phyloP scores from a whole-genome alignment of 495 filamentous ascomycete genomes.

The Penicillium nucicola region DNA sequence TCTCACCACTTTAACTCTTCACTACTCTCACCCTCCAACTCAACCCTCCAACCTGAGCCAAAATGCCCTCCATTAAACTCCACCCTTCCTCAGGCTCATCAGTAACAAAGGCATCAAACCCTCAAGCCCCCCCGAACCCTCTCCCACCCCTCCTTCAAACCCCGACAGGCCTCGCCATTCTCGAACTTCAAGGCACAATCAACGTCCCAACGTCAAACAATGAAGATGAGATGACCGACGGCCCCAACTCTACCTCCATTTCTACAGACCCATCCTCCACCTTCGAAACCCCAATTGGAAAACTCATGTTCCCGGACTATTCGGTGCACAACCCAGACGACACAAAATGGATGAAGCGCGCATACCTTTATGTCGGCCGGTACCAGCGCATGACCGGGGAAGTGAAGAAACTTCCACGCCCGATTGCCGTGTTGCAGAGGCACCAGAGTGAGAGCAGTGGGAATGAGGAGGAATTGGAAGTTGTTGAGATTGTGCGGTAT shows the following conservation, averaged over 20 bases:
- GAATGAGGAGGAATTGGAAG: constrained; percentile 52
- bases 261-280: constrained; percentile 8
- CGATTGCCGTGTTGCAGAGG: constrained; percentile 68
- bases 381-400: constrained; percentile 90
- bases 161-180: constrained; percentile 67
- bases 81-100: constrained; percentile 15
- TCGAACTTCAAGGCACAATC: constrained; percentile 88
- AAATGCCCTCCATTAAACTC: constrained; percentile 46
- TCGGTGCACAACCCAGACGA: constrained; percentile 44
- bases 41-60: not conserved
- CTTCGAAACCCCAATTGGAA: constrained; percentile 60
- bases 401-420: constrained; percentile 75
- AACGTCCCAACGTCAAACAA: constrained; percentile 45
- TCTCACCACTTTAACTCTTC: not conserved
- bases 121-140: constrained; percentile 39
- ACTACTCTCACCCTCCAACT: not conserved
- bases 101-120: not conserved
- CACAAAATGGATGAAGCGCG: constrained; percentile 80
- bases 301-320: constrained; percentile 77
- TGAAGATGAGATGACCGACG: constrained; percentile 10
- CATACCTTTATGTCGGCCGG: constrained; percentile 82
- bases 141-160: constrained; percentile 86
- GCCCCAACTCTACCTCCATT: constrained; percentile 9
- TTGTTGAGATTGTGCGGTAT: constrained; percentile 83
- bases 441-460: constrained; percentile 8